phyloP scores from a whole-genome alignment of 768 basidiomycete species.

The Dendrothele bispora region DNA sequence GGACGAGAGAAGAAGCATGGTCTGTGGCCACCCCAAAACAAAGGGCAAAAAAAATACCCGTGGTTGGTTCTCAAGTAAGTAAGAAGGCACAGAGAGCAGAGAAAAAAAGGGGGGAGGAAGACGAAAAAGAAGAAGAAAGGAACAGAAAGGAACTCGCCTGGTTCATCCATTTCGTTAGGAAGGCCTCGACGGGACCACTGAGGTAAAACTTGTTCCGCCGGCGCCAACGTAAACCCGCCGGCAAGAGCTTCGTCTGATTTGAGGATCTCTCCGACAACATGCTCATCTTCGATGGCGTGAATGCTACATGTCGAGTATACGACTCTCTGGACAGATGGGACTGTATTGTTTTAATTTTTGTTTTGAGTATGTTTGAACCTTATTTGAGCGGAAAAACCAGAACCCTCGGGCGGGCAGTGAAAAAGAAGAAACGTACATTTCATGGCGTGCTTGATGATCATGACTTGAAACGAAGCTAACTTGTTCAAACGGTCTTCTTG shows the following conservation, averaged over 20 bases:
- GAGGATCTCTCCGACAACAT: constrained; percentile 78
- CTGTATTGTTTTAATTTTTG: constrained; percentile 35
- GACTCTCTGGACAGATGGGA: constrained; percentile 74
- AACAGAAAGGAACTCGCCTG: constrained; percentile 37
- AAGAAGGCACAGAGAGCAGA: too few relatives aligned
- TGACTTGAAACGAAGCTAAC: constrained; percentile 84
- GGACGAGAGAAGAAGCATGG: constrained; percentile 60
- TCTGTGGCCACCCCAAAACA: too few relatives aligned
- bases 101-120: too few relatives aligned
- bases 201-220: constrained; percentile 66
- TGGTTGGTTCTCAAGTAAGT: too few relatives aligned
- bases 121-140: not conserved
- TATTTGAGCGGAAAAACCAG: too few relatives aligned
- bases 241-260: constrained; percentile 64
- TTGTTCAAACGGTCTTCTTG: constrained; percentile 76
- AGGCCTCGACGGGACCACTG: constrained; percentile 82
- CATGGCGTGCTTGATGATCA: constrained; percentile 94
- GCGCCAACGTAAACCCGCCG: constrained; percentile 69
- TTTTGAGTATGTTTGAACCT: too few relatives aligned
- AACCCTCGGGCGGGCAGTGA: constrained; percentile 2
- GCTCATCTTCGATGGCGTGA: constrained; percentile 89
- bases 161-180: constrained; percentile 56
- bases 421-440: constrained; percentile 57
- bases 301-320: constrained; percentile 99
- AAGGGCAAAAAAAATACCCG: not conserved